A percentile compares a stretch with the other conserved stretches of the same genome.
phyloP scores from a whole-genome alignment of 2,329 filamentous ascomycete genomes.

The Cordyceps fumosorosea region DNA sequence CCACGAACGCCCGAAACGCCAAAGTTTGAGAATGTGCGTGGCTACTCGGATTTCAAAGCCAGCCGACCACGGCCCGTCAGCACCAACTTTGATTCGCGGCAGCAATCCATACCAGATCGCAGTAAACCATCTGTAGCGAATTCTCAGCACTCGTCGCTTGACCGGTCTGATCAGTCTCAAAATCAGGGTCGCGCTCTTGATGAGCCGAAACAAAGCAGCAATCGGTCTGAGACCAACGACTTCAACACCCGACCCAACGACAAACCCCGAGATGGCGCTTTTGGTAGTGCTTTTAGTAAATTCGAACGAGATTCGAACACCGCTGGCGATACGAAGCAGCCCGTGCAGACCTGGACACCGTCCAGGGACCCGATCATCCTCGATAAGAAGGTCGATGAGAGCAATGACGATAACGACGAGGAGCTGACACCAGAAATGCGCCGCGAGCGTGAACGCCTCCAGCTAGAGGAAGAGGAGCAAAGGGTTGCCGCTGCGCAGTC shows the following conservation, averaged over 20 bases:
- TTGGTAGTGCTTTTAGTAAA: constrained; percentile 87
- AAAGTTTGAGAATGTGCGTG: constrained; percentile 10
- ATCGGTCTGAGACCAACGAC: background rate
- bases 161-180: background rate
- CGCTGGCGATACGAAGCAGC: constrained; percentile 29
- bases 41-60: constrained; percentile 22
- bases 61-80: constrained; percentile 66
- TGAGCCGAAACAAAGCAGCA: background rate
- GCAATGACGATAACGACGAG: constrained; percentile 61
- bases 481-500: constrained; percentile 83
- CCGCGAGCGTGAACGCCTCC: constrained; percentile 77
- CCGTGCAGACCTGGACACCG: background rate
- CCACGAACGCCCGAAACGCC: constrained; percentile 6
- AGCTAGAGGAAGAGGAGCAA: constrained; percentile 79
- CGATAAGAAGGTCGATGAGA: constrained; percentile 49
- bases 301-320: constrained; percentile 62
- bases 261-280: constrained; percentile 76
- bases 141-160: background rate
- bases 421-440: constrained; percentile 80
- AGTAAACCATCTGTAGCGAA: constrained; percentile 63
- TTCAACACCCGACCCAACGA: background rate
- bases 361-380: constrained; percentile 12
- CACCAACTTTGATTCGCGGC: constrained; percentile 61
- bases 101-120: constrained; percentile 4
- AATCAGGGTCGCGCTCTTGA: background rate